phyloP scores from a whole-genome alignment of 2,329 filamentous ascomycete genomes.

The Ophiostoma ulmi region DNA sequence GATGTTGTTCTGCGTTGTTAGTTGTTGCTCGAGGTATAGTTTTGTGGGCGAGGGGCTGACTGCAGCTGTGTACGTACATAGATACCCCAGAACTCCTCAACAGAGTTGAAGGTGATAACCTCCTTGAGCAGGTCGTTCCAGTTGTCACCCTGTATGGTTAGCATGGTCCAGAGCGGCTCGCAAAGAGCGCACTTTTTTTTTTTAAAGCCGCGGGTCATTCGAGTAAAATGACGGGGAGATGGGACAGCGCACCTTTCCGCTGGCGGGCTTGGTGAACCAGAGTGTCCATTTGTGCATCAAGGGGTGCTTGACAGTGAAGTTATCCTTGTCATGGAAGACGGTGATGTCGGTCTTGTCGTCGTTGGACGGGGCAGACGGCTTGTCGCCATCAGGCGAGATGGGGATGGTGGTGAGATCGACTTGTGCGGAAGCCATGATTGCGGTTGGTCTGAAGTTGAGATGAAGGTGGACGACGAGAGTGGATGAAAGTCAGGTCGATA shows the following conservation, averaged over 20 bases:
- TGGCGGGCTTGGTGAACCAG: conserved; percentile 98
- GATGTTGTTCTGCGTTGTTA: conserved; percentile 79
- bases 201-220: too few relatives aligned
- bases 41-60: neutral
- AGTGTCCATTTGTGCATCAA: conserved; percentile 97
- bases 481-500: neutral
- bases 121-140: conserved; percentile 98
- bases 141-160: conserved; percentile 72
- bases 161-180: neutral
- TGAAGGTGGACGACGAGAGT: neutral
- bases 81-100: conserved; percentile 99
- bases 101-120: conserved; percentile 96
- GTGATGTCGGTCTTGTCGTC: conserved; percentile 67
- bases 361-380: conserved; percentile 40
- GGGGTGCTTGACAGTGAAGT: conserved; percentile 99
- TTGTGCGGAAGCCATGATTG: conserved; percentile 44
- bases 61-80: conserved; percentile 62
- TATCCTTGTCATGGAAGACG: conserved; percentile 96
- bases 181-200: too few relatives aligned
- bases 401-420: conserved; percentile 65
- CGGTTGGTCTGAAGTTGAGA: neutral
- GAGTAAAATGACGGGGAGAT: neutral
- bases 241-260: conserved; percentile 66
- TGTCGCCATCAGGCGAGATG: conserved; percentile 59
- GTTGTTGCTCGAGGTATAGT: conserved; percentile 19